These are phyloP conservation scores for Adansonia gregorii DNA, from an alignment of 441 rosid genomes.

Conservation along the genomic window DNA sequence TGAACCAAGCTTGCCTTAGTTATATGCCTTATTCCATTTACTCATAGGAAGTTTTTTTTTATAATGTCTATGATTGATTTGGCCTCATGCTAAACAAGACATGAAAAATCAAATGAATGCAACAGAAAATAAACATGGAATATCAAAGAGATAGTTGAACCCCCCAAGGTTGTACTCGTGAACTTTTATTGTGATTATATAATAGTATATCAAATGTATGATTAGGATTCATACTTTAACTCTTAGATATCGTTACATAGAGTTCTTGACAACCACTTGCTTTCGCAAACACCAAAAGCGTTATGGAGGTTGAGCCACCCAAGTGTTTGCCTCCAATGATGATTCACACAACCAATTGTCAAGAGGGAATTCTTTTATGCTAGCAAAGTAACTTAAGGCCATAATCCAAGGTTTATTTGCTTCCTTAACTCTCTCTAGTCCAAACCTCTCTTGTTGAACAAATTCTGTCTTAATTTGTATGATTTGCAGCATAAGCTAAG, in stretches of 20 bases:
- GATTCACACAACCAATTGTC: not conserved
- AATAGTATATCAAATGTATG: not conserved
- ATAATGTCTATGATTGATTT: not conserved
- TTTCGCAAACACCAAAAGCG: not conserved
- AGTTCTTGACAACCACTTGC: not conserved
- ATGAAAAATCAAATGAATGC: not conserved
- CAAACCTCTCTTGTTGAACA: not conserved
- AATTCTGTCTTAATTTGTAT: not conserved
- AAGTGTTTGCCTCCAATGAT: not conserved
- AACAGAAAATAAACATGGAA: not conserved
- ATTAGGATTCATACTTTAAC: not conserved
- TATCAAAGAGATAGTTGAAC: constrained; percentile 5
- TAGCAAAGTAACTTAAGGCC: not conserved
- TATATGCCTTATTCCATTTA: not conserved
- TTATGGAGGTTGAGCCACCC: not conserved
- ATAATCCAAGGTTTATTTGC: not conserved
- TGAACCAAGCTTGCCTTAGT: constrained; percentile 15
- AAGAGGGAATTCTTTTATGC: not conserved
- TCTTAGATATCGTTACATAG: too few species aligned
- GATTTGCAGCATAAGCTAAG: not conserved
- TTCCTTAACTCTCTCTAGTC: not conserved
- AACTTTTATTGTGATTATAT: not conserved
- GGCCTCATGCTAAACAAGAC: not conserved
- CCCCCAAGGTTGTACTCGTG: not conserved
- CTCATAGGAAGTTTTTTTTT: not conserved